phyloP scores from a whole-genome alignment of 2,329 filamentous ascomycete genomes.

The Botrytis medusae region DNA sequence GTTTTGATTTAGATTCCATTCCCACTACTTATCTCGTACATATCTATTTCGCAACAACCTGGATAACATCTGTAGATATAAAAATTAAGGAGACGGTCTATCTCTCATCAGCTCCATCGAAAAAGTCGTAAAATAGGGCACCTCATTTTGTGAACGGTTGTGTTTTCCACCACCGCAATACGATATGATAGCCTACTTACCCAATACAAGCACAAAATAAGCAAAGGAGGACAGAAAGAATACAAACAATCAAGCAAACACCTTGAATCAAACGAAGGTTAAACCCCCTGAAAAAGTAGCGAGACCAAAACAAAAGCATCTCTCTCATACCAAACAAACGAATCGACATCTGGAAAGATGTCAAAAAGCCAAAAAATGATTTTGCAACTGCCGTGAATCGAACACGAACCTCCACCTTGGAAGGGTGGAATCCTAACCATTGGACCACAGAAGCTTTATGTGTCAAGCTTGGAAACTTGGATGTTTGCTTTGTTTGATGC shows the following conservation, averaged over 20 bases:
- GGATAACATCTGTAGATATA: background rate
- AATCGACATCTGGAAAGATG: background rate
- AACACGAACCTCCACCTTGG: conserved; percentile 22
- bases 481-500: background rate
- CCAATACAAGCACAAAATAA: background rate
- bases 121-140: background rate
- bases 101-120: background rate
- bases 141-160: background rate
- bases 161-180: background rate
- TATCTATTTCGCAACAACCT: background rate
- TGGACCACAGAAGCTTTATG: conserved; percentile 16
- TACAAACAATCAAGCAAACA: background rate
- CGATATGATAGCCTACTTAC: background rate
- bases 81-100: background rate
- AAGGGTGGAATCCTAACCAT: conserved; percentile 23
- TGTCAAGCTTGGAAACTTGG: too few relatives aligned
- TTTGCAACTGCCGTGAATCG: conserved; percentile 10
- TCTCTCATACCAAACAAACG: too few relatives aligned
- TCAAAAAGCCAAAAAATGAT: rapidly evolving
- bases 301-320: background rate
- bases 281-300: background rate
- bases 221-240: background rate
- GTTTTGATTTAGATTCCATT: background rate
- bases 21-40: background rate
- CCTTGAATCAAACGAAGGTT: background rate